phyloP scores from a whole-genome alignment of 2,329 filamentous ascomycete genomes.

The Penicillium thymicola region DNA sequence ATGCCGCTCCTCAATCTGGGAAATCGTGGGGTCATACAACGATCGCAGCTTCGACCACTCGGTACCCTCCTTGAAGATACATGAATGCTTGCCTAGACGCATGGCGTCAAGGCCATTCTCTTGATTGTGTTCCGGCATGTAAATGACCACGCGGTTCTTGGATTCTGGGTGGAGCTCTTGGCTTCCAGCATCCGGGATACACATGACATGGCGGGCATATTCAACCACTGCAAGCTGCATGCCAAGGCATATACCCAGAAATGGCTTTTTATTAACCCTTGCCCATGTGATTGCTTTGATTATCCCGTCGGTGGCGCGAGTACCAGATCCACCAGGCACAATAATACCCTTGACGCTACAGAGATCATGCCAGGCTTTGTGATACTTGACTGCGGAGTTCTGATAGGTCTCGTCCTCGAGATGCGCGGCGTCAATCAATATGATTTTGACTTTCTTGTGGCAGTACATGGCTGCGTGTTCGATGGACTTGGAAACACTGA shows the following conservation, averaged over 20 bases:
- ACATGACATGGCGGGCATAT: conserved; percentile 72
- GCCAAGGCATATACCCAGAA: conserved; percentile 84
- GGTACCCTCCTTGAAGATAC: conserved; percentile 69
- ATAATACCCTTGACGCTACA: conserved; percentile 59
- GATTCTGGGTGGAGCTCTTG: conserved; percentile 56
- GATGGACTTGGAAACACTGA: conserved; percentile 78
- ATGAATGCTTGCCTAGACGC: conserved; percentile 73
- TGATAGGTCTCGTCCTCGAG: conserved; percentile 66
- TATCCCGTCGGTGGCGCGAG: conserved; percentile 84
- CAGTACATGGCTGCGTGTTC: conserved; percentile 92
- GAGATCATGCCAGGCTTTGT: conserved; percentile 81
- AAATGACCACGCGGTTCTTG: conserved; percentile 72
- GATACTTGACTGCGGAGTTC: conserved; percentile 66
- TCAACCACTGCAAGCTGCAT: conserved; percentile 94
- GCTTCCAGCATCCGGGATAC: conserved; percentile 56
- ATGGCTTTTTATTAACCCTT: conserved; percentile 74
- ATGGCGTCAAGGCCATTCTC: conserved; percentile 67
- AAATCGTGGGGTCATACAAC: conserved; percentile 60
- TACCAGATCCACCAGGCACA: conserved; percentile 72
- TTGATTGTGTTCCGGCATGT: conserved; percentile 85
- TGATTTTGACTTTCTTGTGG: conserved; percentile 70
- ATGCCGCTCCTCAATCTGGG: conserved; percentile 68
- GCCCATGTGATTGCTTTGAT: conserved; percentile 83
- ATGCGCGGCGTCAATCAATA: conserved; percentile 81
- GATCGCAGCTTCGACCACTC: conserved; percentile 76